phyloP scores from a whole-genome alignment of 257 asterid species.

The Agastache rugosa region DNA sequence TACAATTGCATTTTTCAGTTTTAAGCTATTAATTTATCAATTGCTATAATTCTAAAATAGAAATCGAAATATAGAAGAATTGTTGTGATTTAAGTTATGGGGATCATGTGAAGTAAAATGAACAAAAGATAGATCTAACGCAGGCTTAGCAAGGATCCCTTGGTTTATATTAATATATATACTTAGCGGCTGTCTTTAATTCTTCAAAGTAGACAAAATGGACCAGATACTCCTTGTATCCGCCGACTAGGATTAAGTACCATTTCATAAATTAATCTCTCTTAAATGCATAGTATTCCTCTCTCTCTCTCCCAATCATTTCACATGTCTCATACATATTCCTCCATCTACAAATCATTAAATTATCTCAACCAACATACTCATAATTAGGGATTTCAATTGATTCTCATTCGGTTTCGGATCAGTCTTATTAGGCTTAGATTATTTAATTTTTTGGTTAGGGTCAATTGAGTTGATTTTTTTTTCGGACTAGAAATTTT shows the following conservation, averaged over 20 bases:
- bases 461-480: no score
- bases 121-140: background rate
- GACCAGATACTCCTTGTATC: conserved; percentile 35
- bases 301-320: conserved; percentile 47
- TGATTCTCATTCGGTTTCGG: no score
- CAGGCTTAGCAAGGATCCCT: background rate
- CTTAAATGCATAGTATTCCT: background rate
- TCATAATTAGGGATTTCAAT: background rate
- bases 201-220: conserved; percentile 36
- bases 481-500: no score
- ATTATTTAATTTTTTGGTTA: no score
- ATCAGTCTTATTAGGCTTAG: no score
- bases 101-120: background rate
- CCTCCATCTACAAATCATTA: conserved; percentile 33
- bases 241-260: no score
- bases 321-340: conserved; percentile 36
- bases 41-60: no score
- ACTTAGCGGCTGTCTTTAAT: conserved; percentile 20
- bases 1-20: no score
- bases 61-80: no score
- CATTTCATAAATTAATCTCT: no score
- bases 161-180: background rate
- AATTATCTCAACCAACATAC: conserved; percentile 29
- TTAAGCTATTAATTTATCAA: no score
- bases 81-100: background rate